Evolutionary conservation across 2,329 filamentous ascomycete species (phyloP), one percentile per base, ranked within the genome.

Genomic region (Cladophialophora exuberans): DNA sequence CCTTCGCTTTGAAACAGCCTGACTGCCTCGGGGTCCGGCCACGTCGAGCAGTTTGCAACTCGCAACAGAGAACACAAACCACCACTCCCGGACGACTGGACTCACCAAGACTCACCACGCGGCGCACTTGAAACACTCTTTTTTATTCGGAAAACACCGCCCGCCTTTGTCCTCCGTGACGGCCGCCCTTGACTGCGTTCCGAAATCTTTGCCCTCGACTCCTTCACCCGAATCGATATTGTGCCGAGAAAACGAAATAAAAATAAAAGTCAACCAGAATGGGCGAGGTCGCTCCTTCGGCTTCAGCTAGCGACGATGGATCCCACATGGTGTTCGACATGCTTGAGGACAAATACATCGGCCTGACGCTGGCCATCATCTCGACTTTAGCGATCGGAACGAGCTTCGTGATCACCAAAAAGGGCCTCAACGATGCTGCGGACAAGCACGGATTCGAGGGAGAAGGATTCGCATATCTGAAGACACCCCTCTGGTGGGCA

Each of bases 391-490:
- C 73, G 43, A 78, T 78, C 56, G 90, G 91, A 69, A 91, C 90
- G 47, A 96, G 92, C 82, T 99, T 99, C 73, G 93, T 99, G 65
- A 97, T 99, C 68, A 99, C 95, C 43, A 99, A 99, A 78, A 97
- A 97, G 88, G 93, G 93, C 63, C 82, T 99, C 65, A 90, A 92
- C 72, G 89, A 96, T 73, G 90, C 91, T 61, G 90, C 89, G 69
- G 87, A 96, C 74, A 83, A 85, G 66, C 92, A 97, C 76, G 95
- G 94, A 43, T 99, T 97, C 70, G 91, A 97, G 71, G 94, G 95
- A 65, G 94, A 97, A 66, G 94, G 94, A 54, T 99, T 89, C 72
- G 87, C 90, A 69, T 99, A 99, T 73, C 75, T 99, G 54, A 89
- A 87, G 71, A 97, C 89, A 71, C 92, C 93, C n/a, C 80, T 93